A percentile compares a stretch with the other conserved stretches of the same genome.
Conservation (phyloP, 352 stramenopile species). For the Globisporangium cylindrosporum region DNA sequence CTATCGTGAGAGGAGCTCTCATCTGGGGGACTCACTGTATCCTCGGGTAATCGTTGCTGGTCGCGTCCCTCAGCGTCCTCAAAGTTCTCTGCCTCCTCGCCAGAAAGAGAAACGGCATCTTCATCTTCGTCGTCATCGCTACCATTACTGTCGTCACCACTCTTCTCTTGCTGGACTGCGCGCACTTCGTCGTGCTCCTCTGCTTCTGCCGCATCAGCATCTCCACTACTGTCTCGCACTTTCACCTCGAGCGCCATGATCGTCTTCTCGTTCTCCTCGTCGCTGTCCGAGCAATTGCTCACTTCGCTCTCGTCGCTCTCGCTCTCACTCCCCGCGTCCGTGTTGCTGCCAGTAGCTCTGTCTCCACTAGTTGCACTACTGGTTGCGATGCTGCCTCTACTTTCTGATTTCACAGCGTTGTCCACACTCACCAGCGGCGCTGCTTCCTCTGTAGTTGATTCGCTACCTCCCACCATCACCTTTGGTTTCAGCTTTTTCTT, state of each 20-base stretch:
- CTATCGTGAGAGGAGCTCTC: not conserved
- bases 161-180: not conserved
- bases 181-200: slow-evolving; percentile 4
- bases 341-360: not conserved
- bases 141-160: not conserved
- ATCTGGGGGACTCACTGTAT: not conserved
- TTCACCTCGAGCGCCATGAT: slow-evolving; percentile 48
- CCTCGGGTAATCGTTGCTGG: not conserved
- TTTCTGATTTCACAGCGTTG: not conserved
- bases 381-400: not conserved
- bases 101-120: not conserved
- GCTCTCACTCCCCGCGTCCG: slow-evolving; percentile 20
- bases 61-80: slow-evolving; percentile 1
- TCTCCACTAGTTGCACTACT: not conserved
- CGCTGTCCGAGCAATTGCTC: slow-evolving; percentile 64
- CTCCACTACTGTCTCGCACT: not conserved
- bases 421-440: not conserved
- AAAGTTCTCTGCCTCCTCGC: not conserved
- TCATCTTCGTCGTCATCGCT: not conserved
- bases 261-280: slow-evolving; percentile 49
- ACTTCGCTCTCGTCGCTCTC: slow-evolving; percentile 61
- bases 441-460: not conserved
- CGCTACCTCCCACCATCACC: not conserved
- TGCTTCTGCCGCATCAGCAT: not conserved
- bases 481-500: slow-evolving; percentile 14